A percentile compares a stretch with the other conserved stretches of the same genome.
phyloP scores from a whole-genome alignment of 192 early-diverging fungal genomes.

The Podila epicladia region DNA sequence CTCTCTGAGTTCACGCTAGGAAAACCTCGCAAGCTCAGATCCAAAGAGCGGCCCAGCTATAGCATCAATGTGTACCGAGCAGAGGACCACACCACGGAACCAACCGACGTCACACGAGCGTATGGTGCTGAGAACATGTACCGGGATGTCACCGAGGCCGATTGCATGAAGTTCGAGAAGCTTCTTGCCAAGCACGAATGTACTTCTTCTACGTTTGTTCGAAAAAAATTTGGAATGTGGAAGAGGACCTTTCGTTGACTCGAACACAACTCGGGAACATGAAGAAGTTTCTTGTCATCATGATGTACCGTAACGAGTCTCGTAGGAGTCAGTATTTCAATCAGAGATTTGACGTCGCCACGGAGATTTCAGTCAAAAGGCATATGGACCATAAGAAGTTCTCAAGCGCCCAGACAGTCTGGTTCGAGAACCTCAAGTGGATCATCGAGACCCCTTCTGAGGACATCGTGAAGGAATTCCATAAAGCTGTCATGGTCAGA shows the following conservation, averaged over 20 bases:
- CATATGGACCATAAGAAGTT: constrained; percentile 22
- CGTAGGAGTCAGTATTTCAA: constrained; percentile 31
- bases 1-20: background rate
- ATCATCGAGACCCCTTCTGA: constrained; percentile 29
- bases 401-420: constrained; percentile 16
- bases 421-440: constrained; percentile 44
- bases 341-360: constrained; percentile 14
- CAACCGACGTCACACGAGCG: constrained; percentile 9
- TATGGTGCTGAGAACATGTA: constrained; percentile 43
- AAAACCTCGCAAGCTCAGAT: constrained; percentile 8
- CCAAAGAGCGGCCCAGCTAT: constrained; percentile 5
- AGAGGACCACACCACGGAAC: background rate
- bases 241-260: constrained; percentile 12
- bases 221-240: constrained; percentile 10
- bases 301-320: constrained; percentile 28
- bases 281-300: constrained; percentile 34
- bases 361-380: background rate
- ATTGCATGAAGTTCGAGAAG: constrained; percentile 42
- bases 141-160: constrained; percentile 20
- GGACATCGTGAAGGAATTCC: constrained; percentile 13
- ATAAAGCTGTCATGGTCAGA: background rate
- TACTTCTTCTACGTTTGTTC: constrained; percentile 25
- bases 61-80: constrained; percentile 32
- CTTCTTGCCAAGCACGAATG: constrained; percentile 24
- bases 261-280: constrained; percentile 13